Conservation (phyloP, 495 filamentous ascomycete species). For the Penicillium nucicola region DNA sequence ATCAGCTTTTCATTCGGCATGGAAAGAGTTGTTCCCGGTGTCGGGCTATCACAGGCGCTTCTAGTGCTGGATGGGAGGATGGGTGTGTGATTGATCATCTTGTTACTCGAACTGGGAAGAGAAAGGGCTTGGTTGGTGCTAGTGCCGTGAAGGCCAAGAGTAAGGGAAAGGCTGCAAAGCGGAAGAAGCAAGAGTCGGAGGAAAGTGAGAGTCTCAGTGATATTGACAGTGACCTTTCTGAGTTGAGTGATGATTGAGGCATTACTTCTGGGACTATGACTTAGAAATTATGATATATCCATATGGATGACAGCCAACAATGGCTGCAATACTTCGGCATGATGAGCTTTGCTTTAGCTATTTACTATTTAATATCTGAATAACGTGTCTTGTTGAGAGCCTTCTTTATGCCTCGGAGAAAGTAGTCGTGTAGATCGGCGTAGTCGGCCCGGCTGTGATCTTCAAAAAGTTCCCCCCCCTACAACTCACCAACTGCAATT, state of each 20-base stretch:
- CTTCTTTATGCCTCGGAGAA: too few relatives aligned
- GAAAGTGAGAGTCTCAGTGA: too few relatives aligned
- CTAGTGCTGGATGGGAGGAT: conserved; percentile 42
- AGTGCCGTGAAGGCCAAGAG: neutral
- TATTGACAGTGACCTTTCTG: too few relatives aligned
- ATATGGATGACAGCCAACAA: too few relatives aligned
- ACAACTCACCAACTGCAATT: conserved; percentile 8
- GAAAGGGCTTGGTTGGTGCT: conserved; percentile 23
- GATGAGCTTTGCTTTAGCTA: too few relatives aligned
- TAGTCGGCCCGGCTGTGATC: conserved; percentile 5
- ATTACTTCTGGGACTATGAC: too few relatives aligned
- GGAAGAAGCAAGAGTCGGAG: neutral
- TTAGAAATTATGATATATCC: too few relatives aligned
- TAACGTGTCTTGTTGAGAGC: too few relatives aligned
- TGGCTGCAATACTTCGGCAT: too few relatives aligned
- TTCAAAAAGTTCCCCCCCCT: conserved; percentile 8
- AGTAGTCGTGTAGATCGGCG: too few relatives aligned
- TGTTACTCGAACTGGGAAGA: conserved; percentile 41
- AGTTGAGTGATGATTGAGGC: too few relatives aligned
- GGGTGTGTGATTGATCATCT: conserved; percentile 52
- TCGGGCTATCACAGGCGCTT: conserved; percentile 51
- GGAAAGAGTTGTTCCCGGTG: conserved; percentile 80
- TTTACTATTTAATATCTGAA: too few relatives aligned
- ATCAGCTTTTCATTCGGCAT: conserved; percentile 84
- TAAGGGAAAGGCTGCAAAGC: neutral